A percentile compares a stretch with the other conserved stretches of the same genome.
Evolutionary conservation across 257 asterid species (phyloP).

Genomic region (Haberlea rhodopensis): DNA sequence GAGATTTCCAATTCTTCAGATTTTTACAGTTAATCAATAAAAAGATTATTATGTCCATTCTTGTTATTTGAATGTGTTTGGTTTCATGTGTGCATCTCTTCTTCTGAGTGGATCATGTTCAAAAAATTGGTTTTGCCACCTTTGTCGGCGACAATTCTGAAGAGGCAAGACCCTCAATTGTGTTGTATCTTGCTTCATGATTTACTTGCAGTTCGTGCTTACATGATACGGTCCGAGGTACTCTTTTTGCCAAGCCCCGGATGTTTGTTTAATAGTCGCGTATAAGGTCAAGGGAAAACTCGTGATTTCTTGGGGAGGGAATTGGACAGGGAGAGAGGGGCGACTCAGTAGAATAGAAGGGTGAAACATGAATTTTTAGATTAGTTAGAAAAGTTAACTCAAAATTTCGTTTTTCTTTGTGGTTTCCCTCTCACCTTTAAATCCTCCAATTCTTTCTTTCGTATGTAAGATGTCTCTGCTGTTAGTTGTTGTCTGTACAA

Average conservation of each 20-base stretch:
- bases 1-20: not conserved
- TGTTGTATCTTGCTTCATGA: not conserved
- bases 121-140: not conserved
- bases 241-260: not conserved
- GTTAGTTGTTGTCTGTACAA: not conserved
- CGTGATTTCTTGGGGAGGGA: not conserved
- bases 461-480: not conserved
- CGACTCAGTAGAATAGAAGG: not conserved
- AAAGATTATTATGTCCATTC: not conserved
- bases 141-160: not conserved
- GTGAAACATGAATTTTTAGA: not conserved
- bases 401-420: not conserved
- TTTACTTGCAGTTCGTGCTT: not conserved
- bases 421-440: not conserved
- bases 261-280: not conserved
- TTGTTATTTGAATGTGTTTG: not conserved
- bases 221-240: not conserved
- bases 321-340: too few species aligned
- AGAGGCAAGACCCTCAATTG: not conserved
- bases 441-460: not conserved
- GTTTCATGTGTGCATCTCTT: too few species aligned
- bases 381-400: too few species aligned
- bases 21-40: not conserved
- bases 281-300: too few species aligned
- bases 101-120: not conserved